These are phyloP conservation scores for Lecanicillium sp. DNA, from an alignment of 2,329 filamentous ascomycete species.

Conservation along the genomic window DNA sequence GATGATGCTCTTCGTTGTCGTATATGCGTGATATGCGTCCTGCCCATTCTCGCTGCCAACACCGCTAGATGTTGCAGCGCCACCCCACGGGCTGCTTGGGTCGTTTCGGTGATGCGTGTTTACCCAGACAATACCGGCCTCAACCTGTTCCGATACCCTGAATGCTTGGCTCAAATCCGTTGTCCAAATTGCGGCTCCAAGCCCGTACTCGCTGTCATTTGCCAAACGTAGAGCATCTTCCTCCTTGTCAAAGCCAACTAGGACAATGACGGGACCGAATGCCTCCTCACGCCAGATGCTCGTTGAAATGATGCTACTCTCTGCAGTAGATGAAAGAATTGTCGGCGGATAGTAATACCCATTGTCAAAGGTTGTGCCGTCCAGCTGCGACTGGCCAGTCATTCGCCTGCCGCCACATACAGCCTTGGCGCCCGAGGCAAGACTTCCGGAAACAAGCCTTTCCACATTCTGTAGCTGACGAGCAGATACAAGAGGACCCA, in stretches of 20 bases:
- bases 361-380: conserved; percentile 43
- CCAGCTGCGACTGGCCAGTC: conserved; percentile 36
- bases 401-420: conserved; percentile 41
- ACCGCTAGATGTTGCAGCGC: conserved; percentile 53
- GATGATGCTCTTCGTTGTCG: conserved; percentile 56
- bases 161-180: conserved; percentile 64
- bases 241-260: conserved; percentile 68
- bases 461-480: conserved; percentile 60
- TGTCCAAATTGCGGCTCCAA: conserved; percentile 73
- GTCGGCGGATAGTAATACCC: conserved; percentile 78
- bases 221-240: conserved; percentile 62
- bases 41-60: conserved; percentile 67
- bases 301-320: conserved; percentile 55
- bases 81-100: conserved; percentile 64
- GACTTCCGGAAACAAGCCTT: conserved; percentile 56
- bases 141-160: conserved; percentile 57
- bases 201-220: conserved; percentile 68
- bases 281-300: conserved; percentile 75
- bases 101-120: conserved; percentile 65
- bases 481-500: conserved; percentile 56
- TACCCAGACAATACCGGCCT: conserved; percentile 54
- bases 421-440: conserved; percentile 37
- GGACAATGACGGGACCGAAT: conserved; percentile 72
- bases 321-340: conserved; percentile 47
- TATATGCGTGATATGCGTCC: conserved; percentile 54